Percentiles rank a stretch among this genome's conserved stretches.
These are phyloP conservation scores for Candida glaebosa DNA, from an alignment of 805 yeast genomes.

Conservation along the genomic window DNA sequence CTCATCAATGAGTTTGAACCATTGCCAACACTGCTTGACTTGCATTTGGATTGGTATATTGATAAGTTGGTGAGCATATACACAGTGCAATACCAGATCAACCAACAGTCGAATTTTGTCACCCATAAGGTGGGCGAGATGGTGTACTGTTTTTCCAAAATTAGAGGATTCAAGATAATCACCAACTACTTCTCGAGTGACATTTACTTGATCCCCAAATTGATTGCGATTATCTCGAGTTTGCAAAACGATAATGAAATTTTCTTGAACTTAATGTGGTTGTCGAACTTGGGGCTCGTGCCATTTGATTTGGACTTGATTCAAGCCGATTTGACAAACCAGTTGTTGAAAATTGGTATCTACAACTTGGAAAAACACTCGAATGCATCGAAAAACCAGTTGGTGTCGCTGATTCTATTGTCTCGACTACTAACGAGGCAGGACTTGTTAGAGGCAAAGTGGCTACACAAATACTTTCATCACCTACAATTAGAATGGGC, in stretches of 20 bases:
- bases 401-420: slow-evolving; percentile 48
- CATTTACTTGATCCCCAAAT: slow-evolving; percentile 44
- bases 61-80: slow-evolving; percentile 24
- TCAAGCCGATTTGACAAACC: slow-evolving; percentile 23
- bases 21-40: slow-evolving; percentile 50
- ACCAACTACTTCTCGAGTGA: slow-evolving; percentile 60
- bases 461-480: slow-evolving; percentile 17
- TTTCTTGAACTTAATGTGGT: slow-evolving; percentile 61
- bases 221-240: slow-evolving; percentile 8
- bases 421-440: slow-evolving; percentile 52
- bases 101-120: slow-evolving; percentile 2
- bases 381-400: slow-evolving; percentile 55
- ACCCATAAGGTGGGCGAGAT: slow-evolving; percentile 25
- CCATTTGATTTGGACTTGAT: slow-evolving; percentile 63
- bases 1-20: slow-evolving; percentile 50
- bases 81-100: slow-evolving; percentile 8
- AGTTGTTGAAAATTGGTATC: slow-evolving; percentile 34
- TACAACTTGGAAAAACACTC: slow-evolving; percentile 24
- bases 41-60: slow-evolving; percentile 31
- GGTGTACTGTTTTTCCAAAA: slow-evolving; percentile 60
- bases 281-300: slow-evolving; percentile 61
- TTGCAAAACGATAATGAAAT: slow-evolving; percentile 20
- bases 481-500: slow-evolving; percentile 18
- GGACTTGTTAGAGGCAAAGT: slow-evolving; percentile 31
- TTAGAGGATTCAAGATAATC: slow-evolving; percentile 62